Base-by-base conservation (phyloP, 164 flowering plant species). In the Berberis thunbergii region DNA sequence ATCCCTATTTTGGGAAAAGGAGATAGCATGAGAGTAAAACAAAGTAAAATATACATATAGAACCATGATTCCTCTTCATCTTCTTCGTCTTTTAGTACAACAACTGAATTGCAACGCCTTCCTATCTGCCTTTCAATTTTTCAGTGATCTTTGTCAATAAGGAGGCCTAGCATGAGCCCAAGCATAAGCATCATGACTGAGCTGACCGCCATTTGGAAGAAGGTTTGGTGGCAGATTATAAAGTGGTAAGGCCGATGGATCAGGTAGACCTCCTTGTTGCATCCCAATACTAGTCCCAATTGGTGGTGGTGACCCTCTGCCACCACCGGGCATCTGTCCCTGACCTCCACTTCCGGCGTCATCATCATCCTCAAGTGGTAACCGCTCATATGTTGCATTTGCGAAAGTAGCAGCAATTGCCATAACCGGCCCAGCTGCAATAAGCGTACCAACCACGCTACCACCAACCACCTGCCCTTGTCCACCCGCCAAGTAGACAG, bases 391-490 rank as follows among this genome's bases (percentile, higher is more conserved):
- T 2, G 85, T 83, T 0, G 92, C 92, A 58, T 81, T 88, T 1
- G 86, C 75, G 56, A 88, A 88, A 3, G 96, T 86, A 2, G 92
- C 92, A 0, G 92, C 87, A 3, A 88, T 77, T 45, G 86, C 78
- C 82, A 88, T 86, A 9, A 88, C 87, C 0, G 92, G 90, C 6
- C 90, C 90, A 0, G 87, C 86, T 0, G 96, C 96, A 0, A 81
- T 72, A 2, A 88, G 81, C 2, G 84, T 49, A 10, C 96, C 92
- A 5, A 86, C 86, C 10, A 88, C 92, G 58, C 84, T 77, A 2
- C 96, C 69, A 43, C 69, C 69, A 39, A 66, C 69, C 3, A 66
- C 69, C 41, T 66, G 69, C 40, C 69, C 69, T 62, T 81, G 91
- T 1, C 84, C 89, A 0, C 87, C 96, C 0, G 87, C 81, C 9